Percentiles rank a stretch among this genome's conserved stretches.
These are phyloP conservation scores for Aquanectria penicillioides DNA, from an alignment of 2,329 filamentous ascomycete genomes.

Conservation along the genomic window DNA sequence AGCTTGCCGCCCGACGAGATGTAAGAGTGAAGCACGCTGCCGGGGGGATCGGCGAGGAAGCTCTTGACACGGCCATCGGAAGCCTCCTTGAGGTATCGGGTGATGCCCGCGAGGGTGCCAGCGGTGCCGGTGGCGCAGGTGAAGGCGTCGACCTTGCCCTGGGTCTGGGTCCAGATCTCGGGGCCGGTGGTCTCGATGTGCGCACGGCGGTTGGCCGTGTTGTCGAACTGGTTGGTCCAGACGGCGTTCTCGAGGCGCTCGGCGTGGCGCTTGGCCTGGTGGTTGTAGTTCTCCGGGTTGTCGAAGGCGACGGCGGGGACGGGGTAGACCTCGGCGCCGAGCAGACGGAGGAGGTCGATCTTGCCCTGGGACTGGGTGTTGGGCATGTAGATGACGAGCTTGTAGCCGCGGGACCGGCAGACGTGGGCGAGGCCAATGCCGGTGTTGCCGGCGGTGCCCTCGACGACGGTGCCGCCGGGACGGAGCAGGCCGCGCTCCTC, in stretches of 20 bases:
- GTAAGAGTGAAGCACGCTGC: constrained; percentile 92
- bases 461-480: constrained; percentile 92
- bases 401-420: constrained; percentile 90
- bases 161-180: constrained; percentile 95
- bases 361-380: constrained; percentile 98
- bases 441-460: constrained; percentile 97
- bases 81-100: constrained; percentile 86
- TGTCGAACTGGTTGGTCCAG: constrained; percentile 99
- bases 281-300: constrained; percentile 97
- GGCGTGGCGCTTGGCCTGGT: constrained; percentile 92
- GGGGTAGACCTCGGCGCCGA: constrained; percentile 95
- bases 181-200: constrained; percentile 98
- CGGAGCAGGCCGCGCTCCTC: constrained; percentile 86
- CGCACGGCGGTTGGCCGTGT: constrained; percentile 90
- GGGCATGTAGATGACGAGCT: constrained; percentile 99
- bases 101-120: constrained; percentile 89
- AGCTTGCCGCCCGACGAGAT: constrained; percentile 86
- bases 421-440: constrained; percentile 98
- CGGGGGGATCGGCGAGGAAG: constrained; percentile 93
- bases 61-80: constrained; percentile 82
- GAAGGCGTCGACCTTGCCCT: constrained; percentile 88
- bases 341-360: constrained; percentile 88
- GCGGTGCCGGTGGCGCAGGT: constrained; percentile 94
- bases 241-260: constrained; percentile 86
- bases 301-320: constrained; percentile 97